These are phyloP conservation scores for Colletotrichum musae DNA, from an alignment of 2,329 filamentous ascomycete species.

Conservation along the genomic window DNA sequence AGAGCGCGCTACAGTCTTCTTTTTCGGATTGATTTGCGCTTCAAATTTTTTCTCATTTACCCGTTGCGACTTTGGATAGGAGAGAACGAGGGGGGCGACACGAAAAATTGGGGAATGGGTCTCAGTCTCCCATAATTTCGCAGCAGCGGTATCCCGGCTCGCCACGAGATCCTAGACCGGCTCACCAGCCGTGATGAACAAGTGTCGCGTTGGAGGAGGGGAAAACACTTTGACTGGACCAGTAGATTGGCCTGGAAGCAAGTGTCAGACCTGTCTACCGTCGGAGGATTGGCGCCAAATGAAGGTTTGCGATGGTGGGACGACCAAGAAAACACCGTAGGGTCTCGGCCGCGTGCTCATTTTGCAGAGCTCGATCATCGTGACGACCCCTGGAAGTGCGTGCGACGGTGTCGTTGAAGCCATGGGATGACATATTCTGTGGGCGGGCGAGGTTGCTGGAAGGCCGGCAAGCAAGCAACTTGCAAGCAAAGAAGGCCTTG, in stretches of 20 bases:
- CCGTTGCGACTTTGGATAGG: slow-evolving; percentile 23
- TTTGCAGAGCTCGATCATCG: slow-evolving; percentile 14
- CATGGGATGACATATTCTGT: slow-evolving; percentile 29
- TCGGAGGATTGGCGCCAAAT: slow-evolving; percentile 21
- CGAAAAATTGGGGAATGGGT: slow-evolving; percentile 18
- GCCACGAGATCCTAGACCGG: slow-evolving; percentile 22
- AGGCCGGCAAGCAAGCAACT: background rate
- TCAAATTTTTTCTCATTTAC: slow-evolving; percentile 23
- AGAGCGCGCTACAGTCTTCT: slow-evolving; percentile 8
- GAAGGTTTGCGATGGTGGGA: slow-evolving; percentile 31
- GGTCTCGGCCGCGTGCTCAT: slow-evolving; percentile 26
- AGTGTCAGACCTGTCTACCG: slow-evolving; percentile 20
- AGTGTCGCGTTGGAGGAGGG: slow-evolving; percentile 4
- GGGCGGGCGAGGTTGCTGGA: background rate
- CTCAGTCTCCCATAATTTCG: slow-evolving; percentile 29
- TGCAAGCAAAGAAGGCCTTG: slow-evolving; percentile 16
- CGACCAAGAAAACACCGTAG: slow-evolving; percentile 23
- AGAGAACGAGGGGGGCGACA: slow-evolving; percentile 6
- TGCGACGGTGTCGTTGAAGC: slow-evolving; percentile 15
- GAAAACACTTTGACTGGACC: slow-evolving; percentile 20
- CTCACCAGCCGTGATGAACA: slow-evolving; percentile 14
- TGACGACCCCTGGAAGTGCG: slow-evolving; percentile 13
- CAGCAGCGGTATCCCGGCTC: slow-evolving; percentile 30
- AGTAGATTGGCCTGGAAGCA: background rate
- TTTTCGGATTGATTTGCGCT: slow-evolving; percentile 15